Evolutionary conservation across 2,329 filamentous ascomycete genomes (phyloP), one percentile per base, ranked within the genome.

Genomic region (Emmonsia crescens): DNA sequence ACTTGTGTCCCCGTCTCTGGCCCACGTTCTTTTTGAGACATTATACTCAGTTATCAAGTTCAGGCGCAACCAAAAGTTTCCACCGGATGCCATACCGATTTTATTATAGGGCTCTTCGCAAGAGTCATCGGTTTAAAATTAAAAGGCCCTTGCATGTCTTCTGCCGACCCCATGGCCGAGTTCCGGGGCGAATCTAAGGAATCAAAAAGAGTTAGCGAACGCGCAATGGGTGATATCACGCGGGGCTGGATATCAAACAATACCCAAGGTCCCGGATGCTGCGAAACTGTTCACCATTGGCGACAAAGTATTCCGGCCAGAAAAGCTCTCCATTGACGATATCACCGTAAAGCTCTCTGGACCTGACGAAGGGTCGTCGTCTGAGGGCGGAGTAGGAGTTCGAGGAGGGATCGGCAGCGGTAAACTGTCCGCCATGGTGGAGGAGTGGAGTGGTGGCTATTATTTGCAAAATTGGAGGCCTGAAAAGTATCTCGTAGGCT

Each of bases 1-100:
- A 99, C 74, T 94, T 91, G 79, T 99, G 94, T 65, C 94, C 94
- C 64, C 93, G 88, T 66, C 94, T 86, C 75, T 96, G 90, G 65
- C 92, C 92, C 65, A 96, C 85, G 68, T 91, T 93, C 87, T 95
- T 74, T 60, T 64, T 36, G 64, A 14, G 51, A 12, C 27, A 36
- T 54, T 31, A 31, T 29, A 61, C 60, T 68, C 59, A 72, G 66
- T 68, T 67, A 33, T 56, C 21, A 56, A 8, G n/a, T 56, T 56
- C 21, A n/a, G 52, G 33, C 10, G 51, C 12, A 57, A 42, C 36
- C 29, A 10, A 8, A 33, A n/a, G n/a, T 27, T 44, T 27, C 19
- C 19, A 48, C 6, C 8, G 40, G 36, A 62, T n/a, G 48, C 78
- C 82, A 51, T 78, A 91, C 88, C 66, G 89, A 88, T 79, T 91